Conservation (phyloP, 2,329 filamentous ascomycete genomes). For the Coleophoma crateriformis region DNA sequence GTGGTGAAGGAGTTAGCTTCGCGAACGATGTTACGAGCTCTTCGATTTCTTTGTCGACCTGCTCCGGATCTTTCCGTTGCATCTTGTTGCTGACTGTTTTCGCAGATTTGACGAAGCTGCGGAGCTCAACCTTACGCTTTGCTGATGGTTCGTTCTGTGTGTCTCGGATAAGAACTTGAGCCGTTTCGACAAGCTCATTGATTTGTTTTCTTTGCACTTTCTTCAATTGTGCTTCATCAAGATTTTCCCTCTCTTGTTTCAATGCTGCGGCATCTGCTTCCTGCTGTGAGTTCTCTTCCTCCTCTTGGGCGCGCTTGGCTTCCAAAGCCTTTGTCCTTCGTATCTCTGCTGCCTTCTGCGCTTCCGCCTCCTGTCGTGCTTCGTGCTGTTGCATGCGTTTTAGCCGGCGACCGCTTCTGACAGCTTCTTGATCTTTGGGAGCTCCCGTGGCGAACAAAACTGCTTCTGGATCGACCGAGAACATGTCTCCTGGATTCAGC, state of each 20-base stretch:
- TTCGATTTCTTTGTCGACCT: slow-evolving; percentile 11
- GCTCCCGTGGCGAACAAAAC: slow-evolving; percentile 85
- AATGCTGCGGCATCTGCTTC: slow-evolving; percentile 10
- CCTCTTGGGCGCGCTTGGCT: slow-evolving; percentile 7
- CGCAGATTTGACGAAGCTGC: slow-evolving; percentile 58
- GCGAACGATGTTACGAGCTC: slow-evolving; percentile 3
- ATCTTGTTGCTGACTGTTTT: slow-evolving; percentile 10
- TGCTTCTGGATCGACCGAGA: slow-evolving; percentile 85
- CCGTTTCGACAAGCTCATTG: slow-evolving; percentile 47
- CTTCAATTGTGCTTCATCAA: slow-evolving; percentile 9
- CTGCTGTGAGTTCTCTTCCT: slow-evolving; percentile 14
- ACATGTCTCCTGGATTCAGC: slow-evolving; percentile 96
- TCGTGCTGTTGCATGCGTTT: slow-evolving; percentile 6
- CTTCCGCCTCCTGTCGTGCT: slow-evolving; percentile 7
- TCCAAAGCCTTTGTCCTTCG: slow-evolving; percentile 12
- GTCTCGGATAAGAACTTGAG: slow-evolving; percentile 53
- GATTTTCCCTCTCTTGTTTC: slow-evolving; percentile 2
- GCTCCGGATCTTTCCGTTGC: slow-evolving; percentile 29
- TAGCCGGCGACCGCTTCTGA: slow-evolving; percentile 14
- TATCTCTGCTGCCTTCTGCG: slow-evolving; percentile 1
- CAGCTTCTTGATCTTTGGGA: slow-evolving; percentile 45
- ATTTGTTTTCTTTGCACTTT: slow-evolving; percentile 34
- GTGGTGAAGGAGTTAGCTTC: slow-evolving; percentile 5
- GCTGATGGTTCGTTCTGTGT: slow-evolving; percentile 49
- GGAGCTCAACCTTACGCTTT: slow-evolving; percentile 70